Evolutionary conservation across 179 eudicot species (phyloP).

Genomic region (Heliamphora pulchella): DNA sequence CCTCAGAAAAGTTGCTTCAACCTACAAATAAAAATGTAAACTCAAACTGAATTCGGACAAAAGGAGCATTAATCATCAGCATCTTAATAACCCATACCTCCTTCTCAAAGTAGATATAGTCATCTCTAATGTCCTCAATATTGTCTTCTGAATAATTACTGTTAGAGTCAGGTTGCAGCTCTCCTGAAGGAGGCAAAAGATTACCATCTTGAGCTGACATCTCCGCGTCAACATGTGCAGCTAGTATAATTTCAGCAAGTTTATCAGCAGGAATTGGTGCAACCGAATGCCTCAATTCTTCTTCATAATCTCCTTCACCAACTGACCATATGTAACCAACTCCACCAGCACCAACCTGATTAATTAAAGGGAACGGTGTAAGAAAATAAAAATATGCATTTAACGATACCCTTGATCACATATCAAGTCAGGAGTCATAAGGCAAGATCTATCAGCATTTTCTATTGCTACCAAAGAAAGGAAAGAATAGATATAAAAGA

Average conservation of each 20-base stretch:
- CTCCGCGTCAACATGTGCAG: slow-evolving; percentile 46
- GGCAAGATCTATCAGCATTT: background rate
- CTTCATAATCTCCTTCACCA: slow-evolving; percentile 64
- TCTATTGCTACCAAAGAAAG: background rate
- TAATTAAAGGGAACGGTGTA: background rate
- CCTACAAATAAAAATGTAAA: slow-evolving; percentile 35
- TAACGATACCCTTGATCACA: background rate
- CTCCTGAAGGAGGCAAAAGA: slow-evolving; percentile 64
- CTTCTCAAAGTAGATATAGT: slow-evolving; percentile 57
- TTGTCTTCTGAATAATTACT: slow-evolving; percentile 54
- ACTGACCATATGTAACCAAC: slow-evolving; percentile 84
- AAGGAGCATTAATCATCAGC: background rate
- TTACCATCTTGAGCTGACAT: slow-evolving; percentile 35
- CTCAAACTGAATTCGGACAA: slow-evolving; percentile 9
- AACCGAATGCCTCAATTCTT: slow-evolving; percentile 89
- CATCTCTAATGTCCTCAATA: slow-evolving; percentile 49
- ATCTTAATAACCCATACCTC: slow-evolving; percentile 46
- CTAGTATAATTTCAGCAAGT: slow-evolving; percentile 52
- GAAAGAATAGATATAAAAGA: background rate
- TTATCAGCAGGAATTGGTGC: slow-evolving; percentile 82
- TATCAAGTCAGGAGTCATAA: slow-evolving; percentile 1
- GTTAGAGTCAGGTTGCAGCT: slow-evolving; percentile 40
- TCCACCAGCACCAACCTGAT: slow-evolving; percentile 85
- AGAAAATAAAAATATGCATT: background rate
- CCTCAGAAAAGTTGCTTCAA: slow-evolving; percentile 85